Evolutionary conservation across 257 asterid genomes (phyloP).

Genomic region (Asclepias syriaca): DNA sequence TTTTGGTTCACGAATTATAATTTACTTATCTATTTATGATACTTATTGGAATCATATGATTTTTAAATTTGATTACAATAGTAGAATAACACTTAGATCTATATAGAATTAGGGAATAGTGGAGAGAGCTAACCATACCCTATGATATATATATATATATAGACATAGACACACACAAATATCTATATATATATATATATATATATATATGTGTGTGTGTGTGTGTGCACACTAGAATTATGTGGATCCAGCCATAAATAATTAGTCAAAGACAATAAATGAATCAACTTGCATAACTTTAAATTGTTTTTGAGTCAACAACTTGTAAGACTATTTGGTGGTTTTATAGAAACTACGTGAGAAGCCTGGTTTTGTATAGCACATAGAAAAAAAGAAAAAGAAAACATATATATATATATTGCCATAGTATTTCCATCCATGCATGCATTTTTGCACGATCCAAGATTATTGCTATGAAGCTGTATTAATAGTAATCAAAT

Average conservation of each 20-base stretch:
- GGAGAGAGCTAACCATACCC: background rate
- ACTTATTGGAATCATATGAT: no score
- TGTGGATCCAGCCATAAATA: background rate
- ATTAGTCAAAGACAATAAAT: background rate
- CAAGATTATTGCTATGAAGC: background rate
- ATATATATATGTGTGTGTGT: no score
- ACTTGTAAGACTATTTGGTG: background rate
- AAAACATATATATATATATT: background rate
- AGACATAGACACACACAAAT: no score
- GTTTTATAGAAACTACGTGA: slow-evolving; percentile 4
- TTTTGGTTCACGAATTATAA: no score
- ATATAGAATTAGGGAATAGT: background rate
- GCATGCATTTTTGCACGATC: background rate
- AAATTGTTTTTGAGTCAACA: no score
- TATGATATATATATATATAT: background rate
- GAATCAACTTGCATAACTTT: slow-evolving; percentile 2
- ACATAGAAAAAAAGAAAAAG: background rate
- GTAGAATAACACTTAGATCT: no score
- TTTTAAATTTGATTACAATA: no score
- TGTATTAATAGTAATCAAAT: background rate
- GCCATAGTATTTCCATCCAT: background rate
- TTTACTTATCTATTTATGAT: no score
- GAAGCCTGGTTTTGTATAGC: slow-evolving; percentile 8
- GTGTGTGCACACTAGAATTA: background rate
- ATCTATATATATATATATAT: no score